Percentiles rank a stretch among this genome's conserved stretches.
These are phyloP conservation scores for Mycothermus thermophilus DNA, from an alignment of 495 filamentous ascomycete genomes.

Conservation along the genomic window DNA sequence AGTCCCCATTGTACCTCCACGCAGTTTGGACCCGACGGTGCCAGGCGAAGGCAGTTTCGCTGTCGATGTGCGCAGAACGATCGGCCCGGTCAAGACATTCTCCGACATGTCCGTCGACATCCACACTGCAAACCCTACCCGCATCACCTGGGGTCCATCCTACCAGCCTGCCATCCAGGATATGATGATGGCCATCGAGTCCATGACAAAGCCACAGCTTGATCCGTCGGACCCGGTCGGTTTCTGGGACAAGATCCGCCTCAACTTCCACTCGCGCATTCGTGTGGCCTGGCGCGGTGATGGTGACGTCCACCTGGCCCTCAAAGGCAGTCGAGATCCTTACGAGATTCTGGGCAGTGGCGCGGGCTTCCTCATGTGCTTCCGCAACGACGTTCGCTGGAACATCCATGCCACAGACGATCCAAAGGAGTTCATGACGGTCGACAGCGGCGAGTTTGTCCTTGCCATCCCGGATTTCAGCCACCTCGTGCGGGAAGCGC, in stretches of 20 bases:
- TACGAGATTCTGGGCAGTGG: slow-evolving; percentile 88
- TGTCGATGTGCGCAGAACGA: slow-evolving; percentile 79
- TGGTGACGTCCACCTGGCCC: slow-evolving; percentile 84
- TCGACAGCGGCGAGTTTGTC: slow-evolving; percentile 87
- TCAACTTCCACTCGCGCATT: slow-evolving; percentile 88
- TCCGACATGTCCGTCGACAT: slow-evolving; percentile 85
- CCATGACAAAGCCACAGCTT: slow-evolving; percentile 87
- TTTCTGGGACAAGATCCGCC: slow-evolving; percentile 97
- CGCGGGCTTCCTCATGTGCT: slow-evolving; percentile 93
- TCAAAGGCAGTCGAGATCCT: slow-evolving; percentile 89
- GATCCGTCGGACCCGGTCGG: slow-evolving; percentile 88
- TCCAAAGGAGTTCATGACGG: slow-evolving; percentile 84
- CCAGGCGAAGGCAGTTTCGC: slow-evolving; percentile 50
- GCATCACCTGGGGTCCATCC: slow-evolving; percentile 91
- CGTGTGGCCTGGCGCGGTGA: slow-evolving; percentile 83
- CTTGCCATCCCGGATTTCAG: slow-evolving; percentile 89
- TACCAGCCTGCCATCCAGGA: slow-evolving; percentile 98
- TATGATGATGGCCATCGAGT: slow-evolving; percentile 99
- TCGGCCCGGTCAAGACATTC: slow-evolving; percentile 91
- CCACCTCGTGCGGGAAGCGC: slow-evolving; percentile 61
- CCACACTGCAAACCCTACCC: slow-evolving; percentile 79
- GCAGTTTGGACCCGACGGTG: slow-evolving; percentile 21
- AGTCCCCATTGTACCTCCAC: slow-evolving; percentile 73
- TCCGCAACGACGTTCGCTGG: slow-evolving; percentile 84
- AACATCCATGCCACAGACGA: slow-evolving; percentile 68